phyloP scores from a whole-genome alignment of 2,329 filamentous ascomycete species.

The Plectosphaerella plurivora region DNA sequence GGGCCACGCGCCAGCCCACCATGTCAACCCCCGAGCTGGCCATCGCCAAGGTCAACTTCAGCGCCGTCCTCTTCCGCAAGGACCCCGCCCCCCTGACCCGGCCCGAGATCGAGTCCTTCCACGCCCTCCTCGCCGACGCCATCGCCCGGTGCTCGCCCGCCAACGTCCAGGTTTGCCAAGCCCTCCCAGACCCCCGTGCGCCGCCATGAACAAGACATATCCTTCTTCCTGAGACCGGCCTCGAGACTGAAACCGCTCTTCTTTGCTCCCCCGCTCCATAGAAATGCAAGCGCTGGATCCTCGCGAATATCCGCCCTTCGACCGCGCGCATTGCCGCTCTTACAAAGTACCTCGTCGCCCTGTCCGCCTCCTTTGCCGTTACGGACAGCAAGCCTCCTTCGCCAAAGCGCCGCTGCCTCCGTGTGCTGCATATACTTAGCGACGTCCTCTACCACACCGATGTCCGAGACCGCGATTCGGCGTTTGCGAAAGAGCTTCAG shows the following conservation, averaged over 20 bases:
- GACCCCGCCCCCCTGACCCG: conserved; percentile 67
- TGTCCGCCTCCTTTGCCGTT: conserved; percentile 54
- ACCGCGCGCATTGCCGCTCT: conserved; percentile 60
- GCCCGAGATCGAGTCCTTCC: conserved; percentile 66
- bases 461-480: conserved; percentile 40
- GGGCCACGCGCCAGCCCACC: conserved; percentile 1
- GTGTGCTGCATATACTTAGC: conserved; percentile 74
- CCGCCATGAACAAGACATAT: not conserved
- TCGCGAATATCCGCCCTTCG: conserved; percentile 67
- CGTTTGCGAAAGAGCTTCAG: conserved; percentile 53
- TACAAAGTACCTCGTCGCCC: conserved; percentile 69
- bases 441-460: conserved; percentile 71
- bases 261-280: conserved; percentile 32
- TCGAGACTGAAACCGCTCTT: conserved; percentile 28
- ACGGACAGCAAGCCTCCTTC: conserved; percentile 35
- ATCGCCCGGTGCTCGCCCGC: conserved; percentile 68
- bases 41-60: conserved; percentile 76
- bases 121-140: conserved; percentile 59
- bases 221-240: conserved; percentile 7
- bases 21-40: conserved; percentile 69
- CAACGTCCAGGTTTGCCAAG: conserved; percentile 80
- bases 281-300: conserved; percentile 86
- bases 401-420: conserved; percentile 63
- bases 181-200: conserved; percentile 15
- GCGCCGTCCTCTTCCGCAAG: conserved; percentile 66